Conservation (phyloP, 1,284 basidiomycete species). For the Leccinum angustisporum region DNA sequence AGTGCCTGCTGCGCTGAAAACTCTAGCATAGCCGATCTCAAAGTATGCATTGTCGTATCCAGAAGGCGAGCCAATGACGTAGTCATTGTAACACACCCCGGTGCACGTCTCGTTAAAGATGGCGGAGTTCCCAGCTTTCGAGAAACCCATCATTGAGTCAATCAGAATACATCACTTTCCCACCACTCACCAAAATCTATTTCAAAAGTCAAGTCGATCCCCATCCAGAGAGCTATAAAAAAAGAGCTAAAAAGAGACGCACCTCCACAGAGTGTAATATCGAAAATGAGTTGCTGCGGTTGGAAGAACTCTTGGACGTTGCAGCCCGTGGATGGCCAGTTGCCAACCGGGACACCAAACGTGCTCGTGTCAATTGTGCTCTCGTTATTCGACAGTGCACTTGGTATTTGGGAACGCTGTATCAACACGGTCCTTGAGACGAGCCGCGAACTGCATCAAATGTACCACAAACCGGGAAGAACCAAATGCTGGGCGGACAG, state of each 20-base stretch:
- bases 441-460: background rate
- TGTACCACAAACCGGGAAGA: conserved; percentile 52
- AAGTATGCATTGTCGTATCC: conserved; percentile 75
- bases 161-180: background rate
- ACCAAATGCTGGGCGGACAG: conserved; percentile 61
- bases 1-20: conserved; percentile 42
- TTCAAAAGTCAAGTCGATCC: conserved; percentile 8
- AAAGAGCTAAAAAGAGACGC: conserved; percentile 6
- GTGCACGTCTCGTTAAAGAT: conserved; percentile 66
- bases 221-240: background rate
- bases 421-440: conserved; percentile 4
- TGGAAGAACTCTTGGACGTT: conserved; percentile 60
- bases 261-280: conserved; percentile 73
- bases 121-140: conserved; percentile 44
- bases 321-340: conserved; percentile 64
- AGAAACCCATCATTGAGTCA: conserved; percentile 1
- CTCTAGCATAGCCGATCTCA: conserved; percentile 63
- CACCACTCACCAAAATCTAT: conserved; percentile 44
- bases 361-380: conserved; percentile 60
- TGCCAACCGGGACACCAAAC: conserved; percentile 67
- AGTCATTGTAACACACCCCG: conserved; percentile 71
- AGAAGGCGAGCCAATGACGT: conserved; percentile 65
- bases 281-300: conserved; percentile 67
- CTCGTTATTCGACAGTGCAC: conserved; percentile 50
- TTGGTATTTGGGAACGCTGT: conserved; percentile 58